These are phyloP conservation scores for Plenodomus lindquistii DNA, from an alignment of 2,329 filamentous ascomycete species.

Conservation along the genomic window DNA sequence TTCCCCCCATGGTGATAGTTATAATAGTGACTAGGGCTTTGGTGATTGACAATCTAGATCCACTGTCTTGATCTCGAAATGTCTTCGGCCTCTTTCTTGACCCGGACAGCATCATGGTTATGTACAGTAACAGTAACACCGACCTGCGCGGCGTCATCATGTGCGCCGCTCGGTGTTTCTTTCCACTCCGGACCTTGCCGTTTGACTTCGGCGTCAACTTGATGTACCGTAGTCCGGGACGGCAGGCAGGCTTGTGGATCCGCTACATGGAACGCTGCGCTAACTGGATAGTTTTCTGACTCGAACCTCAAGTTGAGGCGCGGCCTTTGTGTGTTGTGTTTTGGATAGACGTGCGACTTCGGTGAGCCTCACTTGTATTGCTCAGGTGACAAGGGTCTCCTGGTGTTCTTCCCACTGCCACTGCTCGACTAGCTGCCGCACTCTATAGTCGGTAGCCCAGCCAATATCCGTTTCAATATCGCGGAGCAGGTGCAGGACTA, in stretches of 20 bases:
- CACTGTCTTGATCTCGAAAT: background rate
- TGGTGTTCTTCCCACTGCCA: slow-evolving; percentile 46
- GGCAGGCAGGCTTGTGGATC: background rate
- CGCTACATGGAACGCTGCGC: background rate
- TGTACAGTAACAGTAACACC: too few relatives aligned
- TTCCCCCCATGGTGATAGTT: background rate
- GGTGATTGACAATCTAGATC: background rate
- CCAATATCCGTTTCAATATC: slow-evolving; percentile 66
- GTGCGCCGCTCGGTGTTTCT: background rate
- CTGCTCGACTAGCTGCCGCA: slow-evolving; percentile 56
- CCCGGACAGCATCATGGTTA: background rate
- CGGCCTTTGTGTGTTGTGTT: background rate
- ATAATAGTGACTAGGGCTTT: background rate
- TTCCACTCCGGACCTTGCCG: background rate
- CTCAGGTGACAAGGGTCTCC: slow-evolving; percentile 26
- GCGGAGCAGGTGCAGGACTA: slow-evolving; percentile 59
- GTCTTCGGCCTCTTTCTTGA: background rate
- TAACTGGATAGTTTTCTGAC: background rate
- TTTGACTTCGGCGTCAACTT: background rate
- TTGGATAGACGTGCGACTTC: slow-evolving; percentile 3
- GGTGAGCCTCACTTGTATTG: slow-evolving; percentile 2
- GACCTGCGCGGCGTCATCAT: background rate
- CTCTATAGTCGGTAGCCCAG: slow-evolving; percentile 66
- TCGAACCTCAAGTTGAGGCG: background rate
- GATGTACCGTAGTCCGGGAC: background rate